Base-by-base conservation (phyloP, 805 yeast genomes). In the Myxozyma melibiosi region DNA sequence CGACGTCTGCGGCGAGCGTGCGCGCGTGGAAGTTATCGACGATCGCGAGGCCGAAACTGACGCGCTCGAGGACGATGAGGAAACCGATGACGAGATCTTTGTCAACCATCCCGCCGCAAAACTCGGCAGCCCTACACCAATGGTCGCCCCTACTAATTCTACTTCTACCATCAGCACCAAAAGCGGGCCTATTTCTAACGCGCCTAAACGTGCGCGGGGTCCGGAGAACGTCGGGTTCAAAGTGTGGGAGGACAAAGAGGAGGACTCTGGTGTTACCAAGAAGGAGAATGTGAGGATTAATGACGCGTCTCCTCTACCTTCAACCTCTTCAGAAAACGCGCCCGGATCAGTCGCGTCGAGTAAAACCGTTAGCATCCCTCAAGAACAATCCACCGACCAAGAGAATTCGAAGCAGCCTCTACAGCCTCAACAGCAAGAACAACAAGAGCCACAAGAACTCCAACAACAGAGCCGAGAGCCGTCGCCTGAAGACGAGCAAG, bases 1-100 rank as follows among this genome's bases (percentile, higher is more conserved):
- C 51, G 92, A 89, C 66, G 78, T 92, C 51, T 83, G 88, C 63
- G 86, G 87, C n/a, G 82, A 84, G 53, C 67, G 81, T 16, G 72
- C 81, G 0, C 67, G 83, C 46, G 70, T 85, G 28, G 83, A 83
- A 61, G 78, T 81, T 4, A 60, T 65, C 25, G 78, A 76, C 42
- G 80, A 79, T 18, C n/a, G n/a, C n/a, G n/a, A n/a, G n/a, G n/a
- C n/a, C n/a, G n/a, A n/a, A 1, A 16, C 13, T 31, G 49, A 33
- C 22, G 40, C 33, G 2, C 45, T 27, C 2, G 30, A 28, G 6
- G 80, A 78, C 46, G 71, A 67, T 5, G 84, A 81, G 30, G 81
- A 80, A 49, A 71, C 74, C 13, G 71, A 70, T 35, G 76, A 71
- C 22, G 76, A 72, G 48, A 55, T 46, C 11, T 61, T 61, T 43